Evolutionary conservation across 2,329 filamentous ascomycete species (phyloP).

Genomic region (Cryphonectria japonica): DNA sequence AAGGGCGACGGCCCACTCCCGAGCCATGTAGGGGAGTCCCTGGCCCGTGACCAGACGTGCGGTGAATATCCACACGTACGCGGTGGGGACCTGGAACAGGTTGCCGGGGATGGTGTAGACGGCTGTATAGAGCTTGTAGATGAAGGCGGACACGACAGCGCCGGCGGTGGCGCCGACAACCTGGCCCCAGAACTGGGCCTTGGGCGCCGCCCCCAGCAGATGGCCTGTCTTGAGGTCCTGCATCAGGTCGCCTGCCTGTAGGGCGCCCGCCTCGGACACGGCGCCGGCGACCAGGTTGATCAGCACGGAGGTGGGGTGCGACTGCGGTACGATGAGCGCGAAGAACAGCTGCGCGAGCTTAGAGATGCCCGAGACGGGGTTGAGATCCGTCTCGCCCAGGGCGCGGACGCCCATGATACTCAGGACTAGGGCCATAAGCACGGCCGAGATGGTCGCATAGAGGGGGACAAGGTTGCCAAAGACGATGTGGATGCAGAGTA

Average conservation of each 20-base stretch:
- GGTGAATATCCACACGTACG: constrained; percentile 94
- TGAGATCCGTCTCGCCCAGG: constrained; percentile 84
- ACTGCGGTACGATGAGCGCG: constrained; percentile 81
- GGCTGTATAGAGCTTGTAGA: constrained; percentile 85
- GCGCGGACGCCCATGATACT: constrained; percentile 76
- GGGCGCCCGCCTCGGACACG: constrained; percentile 63
- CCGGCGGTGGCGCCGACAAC: constrained; percentile 87
- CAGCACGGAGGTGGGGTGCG: constrained; percentile 82
- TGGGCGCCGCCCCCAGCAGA: constrained; percentile 86
- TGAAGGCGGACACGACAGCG: constrained; percentile 80
- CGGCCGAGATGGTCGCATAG: constrained; percentile 74
- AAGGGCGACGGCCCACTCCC: constrained; percentile 76
- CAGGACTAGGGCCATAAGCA: constrained; percentile 78
- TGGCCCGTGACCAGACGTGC: constrained; percentile 90
- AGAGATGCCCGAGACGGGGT: constrained; percentile 94
- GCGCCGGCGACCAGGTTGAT: constrained; percentile 95
- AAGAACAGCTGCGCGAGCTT: constrained; percentile 97
- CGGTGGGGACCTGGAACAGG: constrained; percentile 91
- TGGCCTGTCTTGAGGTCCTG: constrained; percentile 98
- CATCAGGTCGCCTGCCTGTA: constrained; percentile 95
- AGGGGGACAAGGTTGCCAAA: constrained; percentile 84
- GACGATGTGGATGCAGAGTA: constrained; percentile 77
- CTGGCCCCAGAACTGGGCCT: constrained; percentile 96
- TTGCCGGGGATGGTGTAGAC: constrained; percentile 89
- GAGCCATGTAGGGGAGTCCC: constrained; percentile 82